Percentiles rank a stretch among this genome's conserved stretches.
phyloP scores from a whole-genome alignment of 192 early-diverging fungal genomes.

The Umbelopsis sp. region DNA sequence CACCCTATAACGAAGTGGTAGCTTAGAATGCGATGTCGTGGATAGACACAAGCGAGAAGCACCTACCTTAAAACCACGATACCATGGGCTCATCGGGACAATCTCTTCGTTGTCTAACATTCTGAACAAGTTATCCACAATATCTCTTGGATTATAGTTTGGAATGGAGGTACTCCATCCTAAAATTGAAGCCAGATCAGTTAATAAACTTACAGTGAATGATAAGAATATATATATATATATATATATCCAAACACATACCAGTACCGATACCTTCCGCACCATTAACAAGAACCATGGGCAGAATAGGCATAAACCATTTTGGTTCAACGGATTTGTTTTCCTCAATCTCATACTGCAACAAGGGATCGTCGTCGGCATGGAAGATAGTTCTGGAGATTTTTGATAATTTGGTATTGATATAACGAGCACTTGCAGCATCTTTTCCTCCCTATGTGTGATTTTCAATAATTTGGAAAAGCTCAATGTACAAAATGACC shows the following conservation, averaged over 20 bases:
- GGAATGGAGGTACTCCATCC: conserved; percentile 79
- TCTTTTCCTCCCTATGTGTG: conserved; percentile 80
- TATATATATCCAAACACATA: conserved; percentile 20
- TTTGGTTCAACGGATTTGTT: conserved; percentile 90
- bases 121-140: conserved; percentile 82
- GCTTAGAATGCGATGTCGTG: background rate
- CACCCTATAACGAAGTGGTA: conserved; percentile 45
- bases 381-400: conserved; percentile 81
- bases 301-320: conserved; percentile 93
- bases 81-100: conserved; percentile 88
- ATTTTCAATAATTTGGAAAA: background rate
- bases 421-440: conserved; percentile 97
- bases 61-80: conserved; percentile 80
- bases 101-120: conserved; percentile 77
- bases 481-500: too few species aligned
- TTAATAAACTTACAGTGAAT: background rate
- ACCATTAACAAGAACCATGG: conserved; percentile 94
- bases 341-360: conserved; percentile 88
- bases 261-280: conserved; percentile 95
- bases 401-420: conserved; percentile 74
- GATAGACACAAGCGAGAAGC: background rate
- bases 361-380: conserved; percentile 78
- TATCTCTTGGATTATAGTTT: conserved; percentile 86
- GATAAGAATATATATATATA: too few species aligned
- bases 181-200: background rate